A percentile compares a stretch with the other conserved stretches of the same genome.
phyloP scores from a whole-genome alignment of 176 grass and related monocot species.

The Themeda triandra region DNA sequence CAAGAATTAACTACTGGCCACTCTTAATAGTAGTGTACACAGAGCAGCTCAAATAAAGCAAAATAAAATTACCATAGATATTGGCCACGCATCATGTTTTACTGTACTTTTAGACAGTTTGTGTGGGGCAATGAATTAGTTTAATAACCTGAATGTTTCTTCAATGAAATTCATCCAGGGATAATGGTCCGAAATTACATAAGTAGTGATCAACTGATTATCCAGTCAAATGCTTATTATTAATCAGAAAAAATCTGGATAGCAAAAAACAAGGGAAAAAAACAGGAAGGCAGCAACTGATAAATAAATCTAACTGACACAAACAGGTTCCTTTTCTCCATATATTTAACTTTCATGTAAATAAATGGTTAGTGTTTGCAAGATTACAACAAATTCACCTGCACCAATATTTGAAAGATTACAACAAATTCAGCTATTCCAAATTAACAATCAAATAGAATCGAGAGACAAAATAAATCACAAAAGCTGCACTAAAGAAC shows the following conservation, averaged over 20 bases:
- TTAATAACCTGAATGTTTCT: background rate
- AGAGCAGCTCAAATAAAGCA: too few species aligned
- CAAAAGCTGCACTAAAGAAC: too few species aligned
- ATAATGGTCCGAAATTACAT: background rate
- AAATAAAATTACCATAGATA: background rate
- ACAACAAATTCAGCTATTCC: too few species aligned
- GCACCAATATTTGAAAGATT: too few species aligned
- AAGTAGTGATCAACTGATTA: too few species aligned
- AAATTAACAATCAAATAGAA: background rate
- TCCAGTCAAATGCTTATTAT: too few species aligned
- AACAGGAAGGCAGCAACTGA: too few species aligned
- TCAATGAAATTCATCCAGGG: background rate
- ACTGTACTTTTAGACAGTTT: background rate
- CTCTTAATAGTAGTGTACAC: background rate
- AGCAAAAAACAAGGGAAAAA: too few species aligned
- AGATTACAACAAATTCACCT: background rate
- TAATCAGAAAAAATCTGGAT: too few species aligned
- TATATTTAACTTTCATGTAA: background rate
- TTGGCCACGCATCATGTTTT: background rate
- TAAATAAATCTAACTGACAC: too few species aligned
- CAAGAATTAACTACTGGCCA: background rate
- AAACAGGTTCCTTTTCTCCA: too few species aligned
- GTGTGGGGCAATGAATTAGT: background rate
- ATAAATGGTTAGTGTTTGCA: too few species aligned
- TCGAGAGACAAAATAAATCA: background rate